Evolutionary conservation across 495 filamentous ascomycete genomes (phyloP).

Genomic region (Trichoderma asperelloides): DNA sequence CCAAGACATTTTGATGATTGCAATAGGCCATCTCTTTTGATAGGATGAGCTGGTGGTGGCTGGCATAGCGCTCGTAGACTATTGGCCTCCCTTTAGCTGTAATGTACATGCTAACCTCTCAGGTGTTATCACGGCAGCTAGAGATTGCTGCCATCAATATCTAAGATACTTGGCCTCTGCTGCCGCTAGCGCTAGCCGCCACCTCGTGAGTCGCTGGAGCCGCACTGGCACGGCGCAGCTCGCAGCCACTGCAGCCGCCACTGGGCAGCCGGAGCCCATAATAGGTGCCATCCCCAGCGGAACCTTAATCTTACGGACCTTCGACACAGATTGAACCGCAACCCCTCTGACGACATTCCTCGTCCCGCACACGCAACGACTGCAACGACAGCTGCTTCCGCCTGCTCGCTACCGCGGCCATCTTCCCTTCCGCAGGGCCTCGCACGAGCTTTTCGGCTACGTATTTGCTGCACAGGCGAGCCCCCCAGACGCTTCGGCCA

Average conservation of each 20-base stretch:
- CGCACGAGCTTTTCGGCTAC: neutral
- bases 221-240: neutral
- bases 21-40: no score
- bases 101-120: no score
- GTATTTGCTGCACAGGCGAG: neutral
- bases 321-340: neutral
- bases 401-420: neutral
- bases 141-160: no score
- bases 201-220: neutral
- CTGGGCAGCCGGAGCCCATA: neutral
- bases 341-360: constrained; percentile 5
- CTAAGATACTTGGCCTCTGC: neutral
- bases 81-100: no score
- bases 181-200: neutral
- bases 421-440: neutral
- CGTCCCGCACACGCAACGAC: neutral
- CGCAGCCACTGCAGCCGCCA: neutral
- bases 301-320: neutral
- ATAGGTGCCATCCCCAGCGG: neutral
- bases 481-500: neutral
- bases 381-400: neutral
- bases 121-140: no score
- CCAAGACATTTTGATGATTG: no score
- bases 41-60: no score
- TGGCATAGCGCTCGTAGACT: no score